Evolutionary conservation across 140 eudicot species (phyloP).

Genomic region (Cichorium intybus): DNA sequence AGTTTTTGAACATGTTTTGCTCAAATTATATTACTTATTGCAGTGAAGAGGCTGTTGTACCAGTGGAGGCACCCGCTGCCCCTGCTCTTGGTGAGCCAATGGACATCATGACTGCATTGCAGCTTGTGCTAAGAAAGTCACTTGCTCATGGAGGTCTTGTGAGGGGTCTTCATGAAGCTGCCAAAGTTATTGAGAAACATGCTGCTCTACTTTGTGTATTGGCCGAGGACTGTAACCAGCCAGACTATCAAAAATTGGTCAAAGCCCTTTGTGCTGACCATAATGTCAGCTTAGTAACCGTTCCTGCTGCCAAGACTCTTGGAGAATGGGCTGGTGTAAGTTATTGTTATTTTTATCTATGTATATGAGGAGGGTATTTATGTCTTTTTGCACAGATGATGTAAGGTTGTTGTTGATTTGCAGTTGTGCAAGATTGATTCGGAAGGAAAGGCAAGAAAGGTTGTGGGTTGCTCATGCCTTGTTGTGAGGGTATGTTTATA

Average conservation of each 20-base stretch:
- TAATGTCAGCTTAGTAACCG: conserved; percentile 64
- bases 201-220: conserved; percentile 80
- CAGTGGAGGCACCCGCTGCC: conserved; percentile 51
- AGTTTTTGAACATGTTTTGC: background rate
- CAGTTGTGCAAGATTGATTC: conserved; percentile 75
- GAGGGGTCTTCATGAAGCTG: conserved; percentile 86
- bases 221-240: conserved; percentile 92
- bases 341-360: conserved; percentile 6
- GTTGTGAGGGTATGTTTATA: conserved; percentile 52
- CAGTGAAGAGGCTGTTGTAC: conserved; percentile 71
- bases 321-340: conserved; percentile 98
- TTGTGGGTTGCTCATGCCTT: conserved; percentile 65
- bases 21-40: background rate
- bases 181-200: conserved; percentile 85
- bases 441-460: conserved; percentile 73
- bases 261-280: conserved; percentile 90
- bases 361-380: background rate
- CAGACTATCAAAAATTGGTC: conserved; percentile 71
- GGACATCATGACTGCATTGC: conserved; percentile 89
- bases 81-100: conserved; percentile 87
- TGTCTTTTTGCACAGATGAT: background rate
- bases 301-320: conserved; percentile 83
- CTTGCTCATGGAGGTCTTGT: conserved; percentile 82
- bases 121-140: conserved; percentile 76
- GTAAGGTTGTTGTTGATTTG: background rate